Evolutionary conservation across 352 stramenopile species (phyloP), one percentile per base, ranked within the genome.

Genomic region (Phytophthora quininea): DNA sequence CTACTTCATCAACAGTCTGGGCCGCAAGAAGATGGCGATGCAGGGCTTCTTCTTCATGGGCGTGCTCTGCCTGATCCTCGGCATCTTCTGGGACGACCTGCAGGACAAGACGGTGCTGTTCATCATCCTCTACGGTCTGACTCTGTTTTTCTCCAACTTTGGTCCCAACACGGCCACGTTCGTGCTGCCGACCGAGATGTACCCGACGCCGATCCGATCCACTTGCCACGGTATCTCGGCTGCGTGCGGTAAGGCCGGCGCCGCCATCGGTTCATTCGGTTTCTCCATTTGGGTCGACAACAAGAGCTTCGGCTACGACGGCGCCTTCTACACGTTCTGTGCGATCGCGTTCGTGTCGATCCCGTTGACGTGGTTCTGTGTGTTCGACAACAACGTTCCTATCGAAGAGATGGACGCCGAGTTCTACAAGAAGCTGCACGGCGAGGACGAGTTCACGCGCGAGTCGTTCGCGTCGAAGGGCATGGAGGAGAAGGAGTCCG

Each of bases 101-200:
- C 64, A 88, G 52, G 61, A 76, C 32, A 58, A 86, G 33, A 66
- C 62, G 3, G 71, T 86, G 47, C 54, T 80, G 6, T 95, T 95
- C 61, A 78, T 93, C 30, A 50, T 91, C 14, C 54, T 95, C 2
- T 94, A 91, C 62, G 81, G 84, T 0, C 64, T 93, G 27, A 80
- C 83, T 3, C 81, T 95, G n/a, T 93, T 92, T n/a, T 91, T 90
- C 61, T 73, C 83, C 42, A 93, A 95, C 69, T 96, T 96, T 54
- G 89, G 89, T 0, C 88, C 89, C 31, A 95, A 95, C 72, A 80
- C 71, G 43, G 87, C 88, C 19, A 96, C 88, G 10, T 96, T 96
- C 71, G 82, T 97, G 31, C 81, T 97, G 67, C 90, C 90, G 0
- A 89, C 91, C 0, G 90, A 96, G 72, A 88, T 96, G 45, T 79